Percentiles rank a stretch among this genome's conserved stretches.
These are phyloP conservation scores for Crithidia expoeki DNA, from an alignment of 208 protist genomes.

Conservation along the genomic window DNA sequence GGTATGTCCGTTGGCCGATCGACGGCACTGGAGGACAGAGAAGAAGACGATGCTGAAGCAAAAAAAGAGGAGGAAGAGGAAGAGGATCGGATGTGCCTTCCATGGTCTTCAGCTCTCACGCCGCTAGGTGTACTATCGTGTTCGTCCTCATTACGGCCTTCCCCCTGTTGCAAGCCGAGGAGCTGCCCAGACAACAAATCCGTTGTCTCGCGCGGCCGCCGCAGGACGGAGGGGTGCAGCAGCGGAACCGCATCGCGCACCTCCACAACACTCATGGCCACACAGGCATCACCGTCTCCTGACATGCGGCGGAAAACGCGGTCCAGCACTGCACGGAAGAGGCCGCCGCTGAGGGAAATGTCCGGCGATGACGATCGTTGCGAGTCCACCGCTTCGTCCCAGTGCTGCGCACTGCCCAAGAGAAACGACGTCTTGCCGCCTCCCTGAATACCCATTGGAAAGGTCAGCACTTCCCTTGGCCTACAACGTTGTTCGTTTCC, in stretches of 20 bases:
- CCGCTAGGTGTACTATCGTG: no score
- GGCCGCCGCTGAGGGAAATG: conserved; percentile 9
- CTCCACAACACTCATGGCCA: conserved; percentile 37
- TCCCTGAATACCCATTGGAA: conserved; percentile 20
- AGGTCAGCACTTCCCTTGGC: conserved; percentile 27
- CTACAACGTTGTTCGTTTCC: background rate
- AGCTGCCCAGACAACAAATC: conserved; percentile 37
- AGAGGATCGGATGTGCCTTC: background rate
- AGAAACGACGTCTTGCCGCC: conserved; percentile 27
- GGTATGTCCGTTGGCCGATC: conserved; percentile 38
- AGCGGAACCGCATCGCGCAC: conserved; percentile 34
- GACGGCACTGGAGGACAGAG: background rate
- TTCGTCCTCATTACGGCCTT: background rate
- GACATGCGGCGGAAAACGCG: conserved; percentile 11
- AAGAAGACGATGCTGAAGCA: no score
- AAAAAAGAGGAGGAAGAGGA: background rate
- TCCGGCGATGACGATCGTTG: background rate
- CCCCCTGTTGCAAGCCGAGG: background rate
- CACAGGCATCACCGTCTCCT: background rate
- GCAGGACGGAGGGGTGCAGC: conserved; percentile 28
- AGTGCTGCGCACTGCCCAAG: conserved; percentile 6
- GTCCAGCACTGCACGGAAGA: conserved; percentile 29
- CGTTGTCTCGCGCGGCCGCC: conserved; percentile 31
- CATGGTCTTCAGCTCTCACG: background rate
- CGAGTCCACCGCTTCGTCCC: background rate